These are phyloP conservation scores for Amphirosellinia nigrospora DNA, from an alignment of 495 filamentous ascomycete genomes.

Conservation along the genomic window DNA sequence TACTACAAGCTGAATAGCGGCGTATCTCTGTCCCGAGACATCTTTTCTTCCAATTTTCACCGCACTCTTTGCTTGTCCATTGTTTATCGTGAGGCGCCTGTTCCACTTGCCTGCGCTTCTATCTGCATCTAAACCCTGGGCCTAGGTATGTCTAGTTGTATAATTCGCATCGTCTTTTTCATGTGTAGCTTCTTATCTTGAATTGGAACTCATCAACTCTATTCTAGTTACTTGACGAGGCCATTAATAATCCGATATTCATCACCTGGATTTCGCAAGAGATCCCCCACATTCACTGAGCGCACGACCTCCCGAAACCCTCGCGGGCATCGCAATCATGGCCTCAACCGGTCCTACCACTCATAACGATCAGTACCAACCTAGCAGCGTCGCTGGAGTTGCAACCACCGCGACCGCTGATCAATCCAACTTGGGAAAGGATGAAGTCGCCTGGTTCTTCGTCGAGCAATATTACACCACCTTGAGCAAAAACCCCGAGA, in stretches of 20 bases:
- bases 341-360: slow-evolving; percentile 55
- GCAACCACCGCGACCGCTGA: slow-evolving; percentile 26
- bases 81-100: slow-evolving; percentile 16
- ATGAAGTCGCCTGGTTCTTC: slow-evolving; percentile 98
- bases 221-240: slow-evolving; percentile 11
- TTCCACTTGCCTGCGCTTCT: slow-evolving; percentile 16
- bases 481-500: slow-evolving; percentile 90
- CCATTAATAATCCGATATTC: not conserved
- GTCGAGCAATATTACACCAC: slow-evolving; percentile 99
- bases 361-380: slow-evolving; percentile 47
- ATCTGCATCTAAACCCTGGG: slow-evolving; percentile 4
- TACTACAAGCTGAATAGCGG: not conserved
- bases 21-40: slow-evolving; percentile 15
- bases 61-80: slow-evolving; percentile 9
- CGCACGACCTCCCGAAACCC: slow-evolving; percentile 30
- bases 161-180: not conserved
- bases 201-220: not conserved
- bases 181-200: not conserved
- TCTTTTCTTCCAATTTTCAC: not conserved
- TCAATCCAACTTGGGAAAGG: slow-evolving; percentile 60
- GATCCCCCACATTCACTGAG: slow-evolving; percentile 27
- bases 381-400: slow-evolving; percentile 33
- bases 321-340: slow-evolving; percentile 47
- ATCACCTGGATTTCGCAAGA: slow-evolving; percentile 18
- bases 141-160: slow-evolving; percentile 16